Base-by-base conservation (phyloP, 441 rosid genomes). In the Gossypium aridum region DNA sequence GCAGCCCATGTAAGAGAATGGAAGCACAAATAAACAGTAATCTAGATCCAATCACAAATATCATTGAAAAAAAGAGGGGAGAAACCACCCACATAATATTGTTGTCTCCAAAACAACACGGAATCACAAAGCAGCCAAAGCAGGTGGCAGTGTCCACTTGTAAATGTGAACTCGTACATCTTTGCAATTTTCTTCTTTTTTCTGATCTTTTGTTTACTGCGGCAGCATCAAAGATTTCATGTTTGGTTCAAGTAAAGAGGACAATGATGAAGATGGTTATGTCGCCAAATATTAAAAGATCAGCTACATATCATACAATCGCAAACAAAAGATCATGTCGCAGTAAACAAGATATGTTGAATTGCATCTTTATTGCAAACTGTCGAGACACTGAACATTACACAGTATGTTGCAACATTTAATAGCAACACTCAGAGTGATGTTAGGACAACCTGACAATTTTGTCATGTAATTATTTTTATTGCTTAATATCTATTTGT, bases 171-270 rank as follows among this genome's bases (percentile, higher is more conserved):
- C 55, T 70, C 93, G 83, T 75, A 91, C 96, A 93, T 64, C 81
- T 89, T 90, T 14, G 90, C 92, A 39, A 93, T 89, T 75, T 87
- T 95, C 86, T 95, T 95, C 87, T 88, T 95, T 80, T 91, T 56
- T 8, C 26, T 8, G 10, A 8, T 95, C 99, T 86, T 95, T 97
- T 28, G 97, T 87, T 31, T 34, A 34, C 7, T 34, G 39, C 39
- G 39, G 39, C 39, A 34, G 39, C 39, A 34, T 34, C 39, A 34
- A 34, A 34, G 39, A 34, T 34, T 34, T 34, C 93, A 96, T 91
- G 87, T 56, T 80, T 45, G 53, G 73, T 64, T 8, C 69, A 75
- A 28, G 39, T 13, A 70, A 28, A 37, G 26, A 3, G 51, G 31
- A 71, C 77, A 14, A 14, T 4, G n/a, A 47, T 10, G 19, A 17